Evolutionary conservation across 441 rosid species (phyloP).

Genomic region (Corymbia calophylla): DNA sequence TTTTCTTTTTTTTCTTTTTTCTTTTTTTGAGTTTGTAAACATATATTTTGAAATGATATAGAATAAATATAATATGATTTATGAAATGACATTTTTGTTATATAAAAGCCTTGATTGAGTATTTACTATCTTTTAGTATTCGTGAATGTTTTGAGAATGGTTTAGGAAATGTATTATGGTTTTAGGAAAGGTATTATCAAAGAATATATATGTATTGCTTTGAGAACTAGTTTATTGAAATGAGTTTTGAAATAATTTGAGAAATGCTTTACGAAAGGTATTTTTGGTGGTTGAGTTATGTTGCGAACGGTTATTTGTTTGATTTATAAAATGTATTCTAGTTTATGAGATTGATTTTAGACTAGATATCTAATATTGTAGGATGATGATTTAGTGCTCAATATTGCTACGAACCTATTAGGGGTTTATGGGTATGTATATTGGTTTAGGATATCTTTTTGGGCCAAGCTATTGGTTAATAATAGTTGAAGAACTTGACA

Average conservation of each 20-base stretch:
- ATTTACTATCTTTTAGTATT: too few species aligned
- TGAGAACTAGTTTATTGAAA: background rate
- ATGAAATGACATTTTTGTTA: background rate
- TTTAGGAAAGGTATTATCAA: background rate
- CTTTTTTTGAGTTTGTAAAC: background rate
- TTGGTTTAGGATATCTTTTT: too few species aligned
- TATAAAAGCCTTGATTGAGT: background rate
- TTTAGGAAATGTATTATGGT: background rate
- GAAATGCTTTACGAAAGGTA: fast-evolving
- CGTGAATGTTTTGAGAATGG: background rate
- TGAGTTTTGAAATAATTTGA: too few species aligned
- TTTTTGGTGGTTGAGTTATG: background rate
- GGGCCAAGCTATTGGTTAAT: too few species aligned
- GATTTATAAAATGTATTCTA: too few species aligned
- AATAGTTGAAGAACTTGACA: too few species aligned
- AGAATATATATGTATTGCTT: background rate
- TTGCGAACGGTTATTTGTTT: background rate
- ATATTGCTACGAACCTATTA: background rate
- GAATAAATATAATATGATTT: background rate
- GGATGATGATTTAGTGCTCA: background rate
- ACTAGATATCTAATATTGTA: background rate
- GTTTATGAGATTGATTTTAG: background rate
- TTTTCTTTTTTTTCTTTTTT: too few species aligned
- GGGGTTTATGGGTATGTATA: too few species aligned
- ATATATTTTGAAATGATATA: too few species aligned